Base-by-base conservation (phyloP, 371 early-diverging fungal genomes). In the Vairimorpha necatrix region DNA sequence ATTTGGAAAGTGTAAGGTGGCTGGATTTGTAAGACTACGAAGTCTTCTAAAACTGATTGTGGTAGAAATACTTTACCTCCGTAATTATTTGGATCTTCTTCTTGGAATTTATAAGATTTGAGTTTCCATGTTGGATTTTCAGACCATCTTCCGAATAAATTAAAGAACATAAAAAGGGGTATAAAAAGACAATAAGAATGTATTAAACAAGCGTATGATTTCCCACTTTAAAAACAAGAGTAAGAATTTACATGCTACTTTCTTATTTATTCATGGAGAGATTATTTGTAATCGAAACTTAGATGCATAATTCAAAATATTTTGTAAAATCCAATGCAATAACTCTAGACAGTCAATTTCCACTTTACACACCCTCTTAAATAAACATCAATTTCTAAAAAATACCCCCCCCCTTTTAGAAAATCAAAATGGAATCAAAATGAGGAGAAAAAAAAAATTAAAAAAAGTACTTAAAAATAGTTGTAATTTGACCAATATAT, bases 1-100 rank as follows among this genome's bases (percentile, higher is more conserved):
- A 86, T 83, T 75, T 82, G 81, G 70, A 86, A 86, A 22, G 74
- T 79, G 67, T 84, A 86, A 11, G 86, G 86, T 14, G 82, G 77
- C 32, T 76, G 79, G 7, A 84, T 74, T 36, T 86, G 76, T 20
- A 71, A 54, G 7, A 50, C 33, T 16, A 82, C 73, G 4, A 86
- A 72, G 28, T 80, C 82, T 32, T 67, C 75, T 34, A 86, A 60
- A 48, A 83, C 53, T 4, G 69, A 54, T 28, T 80, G 75, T 16
- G 86, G 86, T 0, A 84, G 77, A 34, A 84, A 42, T 20, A 81
- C 72, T 65, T 84, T 86, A n/a, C 85, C 85, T 2, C 81, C 69
- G 53, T 74, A 82, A 69, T 86, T 77, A 54, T 81, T 77, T 47
- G 48, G 32, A 30, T 68, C 75, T 2, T 70, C 71, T 61, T 73